Conservation (phyloP, 768 basidiomycete species). For the Steccherinum ochraceum region DNA sequence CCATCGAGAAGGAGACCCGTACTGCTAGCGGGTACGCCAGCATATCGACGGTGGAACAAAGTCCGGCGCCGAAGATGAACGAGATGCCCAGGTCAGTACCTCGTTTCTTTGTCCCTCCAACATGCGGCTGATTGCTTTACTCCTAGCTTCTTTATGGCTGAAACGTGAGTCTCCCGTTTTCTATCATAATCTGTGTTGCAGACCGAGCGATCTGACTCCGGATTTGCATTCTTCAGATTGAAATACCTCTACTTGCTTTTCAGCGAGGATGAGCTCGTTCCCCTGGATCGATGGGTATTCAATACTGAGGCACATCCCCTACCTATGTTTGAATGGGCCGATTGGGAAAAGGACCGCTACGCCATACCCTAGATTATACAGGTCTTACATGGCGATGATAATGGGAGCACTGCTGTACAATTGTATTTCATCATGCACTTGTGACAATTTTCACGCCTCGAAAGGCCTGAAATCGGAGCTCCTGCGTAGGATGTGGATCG, state of each 20-base stretch:
- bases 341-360: constrained; percentile 38
- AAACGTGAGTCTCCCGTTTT: constrained; percentile 30
- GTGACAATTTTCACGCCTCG: too few species aligned
- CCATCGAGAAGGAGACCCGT: constrained; percentile 55
- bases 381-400: too few species aligned
- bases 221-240: too few species aligned
- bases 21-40: constrained; percentile 58
- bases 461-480: too few species aligned
- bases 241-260: constrained; percentile 72
- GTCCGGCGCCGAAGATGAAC: constrained; percentile 37
- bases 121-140: not conserved
- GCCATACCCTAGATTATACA: too few species aligned
- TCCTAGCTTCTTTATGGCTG: constrained; percentile 43
- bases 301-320: constrained; percentile 66
- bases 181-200: too few species aligned
- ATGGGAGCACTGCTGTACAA: too few species aligned
- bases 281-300: constrained; percentile 37
- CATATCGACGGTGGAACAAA: constrained; percentile 41
- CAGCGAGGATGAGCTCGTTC: constrained; percentile 51
- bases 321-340: constrained; percentile 59
- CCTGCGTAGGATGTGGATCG: too few species aligned
- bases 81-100: constrained; percentile 65
- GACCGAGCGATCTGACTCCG: too few species aligned
- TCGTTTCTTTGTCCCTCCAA: not conserved
- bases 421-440: too few species aligned